phyloP scores from a whole-genome alignment of 2,329 filamentous ascomycete genomes.

The Scytalidium sp. region DNA sequence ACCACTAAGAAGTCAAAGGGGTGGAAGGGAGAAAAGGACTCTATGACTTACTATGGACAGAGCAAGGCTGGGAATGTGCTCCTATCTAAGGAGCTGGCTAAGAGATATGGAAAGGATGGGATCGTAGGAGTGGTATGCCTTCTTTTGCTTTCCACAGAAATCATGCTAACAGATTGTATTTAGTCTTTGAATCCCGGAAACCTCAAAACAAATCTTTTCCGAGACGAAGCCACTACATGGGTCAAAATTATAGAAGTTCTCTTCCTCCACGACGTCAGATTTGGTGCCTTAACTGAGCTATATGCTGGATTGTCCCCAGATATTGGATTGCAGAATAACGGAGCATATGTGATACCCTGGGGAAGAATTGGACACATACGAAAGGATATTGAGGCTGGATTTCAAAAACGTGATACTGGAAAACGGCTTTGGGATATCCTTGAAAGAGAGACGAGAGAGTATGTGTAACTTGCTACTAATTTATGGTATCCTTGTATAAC shows the following conservation, averaged over 20 bases:
- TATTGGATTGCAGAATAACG: slow-evolving; percentile 2
- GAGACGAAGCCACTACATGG: not conserved
- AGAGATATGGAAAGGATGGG: slow-evolving; percentile 1
- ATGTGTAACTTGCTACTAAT: not conserved
- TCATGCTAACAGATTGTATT: not conserved
- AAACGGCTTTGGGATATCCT: not conserved
- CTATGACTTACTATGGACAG: not conserved
- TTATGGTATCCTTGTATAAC: not conserved
- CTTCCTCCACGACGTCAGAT: slow-evolving; percentile 2
- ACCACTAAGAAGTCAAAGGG: not conserved
- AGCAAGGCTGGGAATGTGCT: slow-evolving; percentile 1
- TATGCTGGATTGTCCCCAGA: slow-evolving; percentile 8
- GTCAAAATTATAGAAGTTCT: not conserved
- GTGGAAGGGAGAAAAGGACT: not conserved
- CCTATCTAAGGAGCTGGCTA: slow-evolving; percentile 1
- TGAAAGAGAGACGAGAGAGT: not conserved
- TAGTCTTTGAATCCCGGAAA: slow-evolving; percentile 1
- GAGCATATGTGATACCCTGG: slow-evolving; percentile 9
- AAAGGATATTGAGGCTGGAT: slow-evolving; percentile 2
- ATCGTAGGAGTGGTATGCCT: not conserved
- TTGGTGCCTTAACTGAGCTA: slow-evolving; percentile 7
- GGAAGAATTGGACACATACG: slow-evolving; percentile 11
- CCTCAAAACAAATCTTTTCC: not conserved
- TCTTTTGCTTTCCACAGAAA: not conserved
- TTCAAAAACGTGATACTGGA: not conserved